A percentile compares a stretch with the other conserved stretches of the same genome.
Evolutionary conservation across 2,329 filamentous ascomycete genomes (phyloP).

Genomic region (Berkeleyomyces basicola): DNA sequence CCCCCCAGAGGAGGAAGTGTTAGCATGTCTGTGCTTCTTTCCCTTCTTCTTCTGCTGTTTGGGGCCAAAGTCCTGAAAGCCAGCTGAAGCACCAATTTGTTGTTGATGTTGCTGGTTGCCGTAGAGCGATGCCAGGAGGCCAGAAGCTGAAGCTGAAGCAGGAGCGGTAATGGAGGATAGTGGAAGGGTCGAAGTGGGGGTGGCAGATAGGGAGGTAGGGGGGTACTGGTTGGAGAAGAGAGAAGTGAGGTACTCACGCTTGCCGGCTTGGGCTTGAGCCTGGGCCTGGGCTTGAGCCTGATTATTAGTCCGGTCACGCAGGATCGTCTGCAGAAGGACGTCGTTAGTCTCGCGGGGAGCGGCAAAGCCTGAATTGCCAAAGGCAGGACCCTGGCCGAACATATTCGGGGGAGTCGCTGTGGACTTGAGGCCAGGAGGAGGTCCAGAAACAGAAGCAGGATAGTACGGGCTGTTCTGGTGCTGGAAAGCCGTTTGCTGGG

Average conservation of each 20-base stretch:
- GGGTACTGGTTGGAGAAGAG: slow-evolving; percentile 78
- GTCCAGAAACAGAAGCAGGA: slow-evolving; percentile 70
- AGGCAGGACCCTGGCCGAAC: slow-evolving; percentile 79
- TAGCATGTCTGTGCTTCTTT: slow-evolving; percentile 99
- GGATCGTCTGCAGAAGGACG: slow-evolving; percentile 66
- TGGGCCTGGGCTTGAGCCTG: slow-evolving; percentile 50
- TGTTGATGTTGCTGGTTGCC: slow-evolving; percentile 42
- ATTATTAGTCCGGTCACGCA: slow-evolving; percentile 46
- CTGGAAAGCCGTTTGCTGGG: slow-evolving; percentile 35
- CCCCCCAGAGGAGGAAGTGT: slow-evolving; percentile 99
- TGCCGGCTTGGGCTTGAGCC: slow-evolving; percentile 37
- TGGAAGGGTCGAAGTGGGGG: slow-evolving; percentile 80
- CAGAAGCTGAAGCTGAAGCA: slow-evolving; percentile 74
- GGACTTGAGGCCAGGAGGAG: slow-evolving; percentile 87
- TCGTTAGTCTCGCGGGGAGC: slow-evolving; percentile 52
- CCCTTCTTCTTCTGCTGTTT: slow-evolving; percentile 99
- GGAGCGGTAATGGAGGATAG: slow-evolving; percentile 67
- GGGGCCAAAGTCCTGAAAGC: slow-evolving; percentile 79
- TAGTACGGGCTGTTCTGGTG: slow-evolving; percentile 58
- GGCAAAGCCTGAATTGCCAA: slow-evolving; percentile 55
- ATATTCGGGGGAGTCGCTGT: slow-evolving; percentile 88
- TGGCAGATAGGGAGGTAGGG: slow-evolving; percentile 65
- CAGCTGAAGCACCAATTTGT: slow-evolving; percentile 34
- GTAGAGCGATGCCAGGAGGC: slow-evolving; percentile 83
- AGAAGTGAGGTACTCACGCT: slow-evolving; percentile 98